A percentile compares a stretch with the other conserved stretches of the same genome.
Conservation (phyloP, 2,329 filamentous ascomycete genomes). For the Pyrenophora seminiperda region DNA sequence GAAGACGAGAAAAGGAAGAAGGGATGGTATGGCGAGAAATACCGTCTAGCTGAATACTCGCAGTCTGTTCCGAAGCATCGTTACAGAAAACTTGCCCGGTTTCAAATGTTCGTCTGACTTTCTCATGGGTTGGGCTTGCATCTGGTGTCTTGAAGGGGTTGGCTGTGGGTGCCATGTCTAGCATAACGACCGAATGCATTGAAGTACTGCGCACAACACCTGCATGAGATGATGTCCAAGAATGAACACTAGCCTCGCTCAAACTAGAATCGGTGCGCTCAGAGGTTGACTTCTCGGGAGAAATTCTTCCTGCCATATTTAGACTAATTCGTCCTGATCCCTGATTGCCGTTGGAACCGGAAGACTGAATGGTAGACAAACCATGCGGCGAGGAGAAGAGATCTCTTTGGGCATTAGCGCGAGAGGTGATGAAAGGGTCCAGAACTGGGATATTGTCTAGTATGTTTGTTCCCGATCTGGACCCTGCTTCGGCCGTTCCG, state of each 20-base stretch:
- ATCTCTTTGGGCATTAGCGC: constrained; percentile 31
- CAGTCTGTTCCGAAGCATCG: constrained; percentile 35
- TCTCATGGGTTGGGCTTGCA: constrained; percentile 37
- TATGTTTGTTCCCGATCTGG: constrained; percentile 25
- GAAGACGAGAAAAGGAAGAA: constrained; percentile 56
- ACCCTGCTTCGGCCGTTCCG: constrained; percentile 35
- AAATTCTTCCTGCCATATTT: constrained; percentile 45
- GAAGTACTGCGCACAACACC: constrained; percentile 54
- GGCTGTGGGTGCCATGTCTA: constrained; percentile 33
- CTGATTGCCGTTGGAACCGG: neutral
- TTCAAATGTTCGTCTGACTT: constrained; percentile 19
- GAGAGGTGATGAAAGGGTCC: constrained; percentile 51
- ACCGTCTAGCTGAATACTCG: constrained; percentile 48
- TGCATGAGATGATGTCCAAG: constrained; percentile 48
- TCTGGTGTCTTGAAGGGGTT: constrained; percentile 45
- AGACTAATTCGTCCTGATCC: constrained; percentile 22
- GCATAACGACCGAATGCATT: constrained; percentile 50
- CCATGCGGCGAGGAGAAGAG: too few relatives aligned
- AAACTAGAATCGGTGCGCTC: constrained; percentile 62
- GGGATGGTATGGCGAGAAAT: constrained; percentile 60
- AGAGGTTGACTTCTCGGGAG: constrained; percentile 54
- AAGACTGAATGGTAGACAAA: neutral
- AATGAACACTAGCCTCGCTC: constrained; percentile 58
- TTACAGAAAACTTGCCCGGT: constrained; percentile 25
- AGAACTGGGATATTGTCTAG: constrained; percentile 39